Evolutionary conservation across 306 rosid species (phyloP).

Genomic region (Prunus fruticosa): DNA sequence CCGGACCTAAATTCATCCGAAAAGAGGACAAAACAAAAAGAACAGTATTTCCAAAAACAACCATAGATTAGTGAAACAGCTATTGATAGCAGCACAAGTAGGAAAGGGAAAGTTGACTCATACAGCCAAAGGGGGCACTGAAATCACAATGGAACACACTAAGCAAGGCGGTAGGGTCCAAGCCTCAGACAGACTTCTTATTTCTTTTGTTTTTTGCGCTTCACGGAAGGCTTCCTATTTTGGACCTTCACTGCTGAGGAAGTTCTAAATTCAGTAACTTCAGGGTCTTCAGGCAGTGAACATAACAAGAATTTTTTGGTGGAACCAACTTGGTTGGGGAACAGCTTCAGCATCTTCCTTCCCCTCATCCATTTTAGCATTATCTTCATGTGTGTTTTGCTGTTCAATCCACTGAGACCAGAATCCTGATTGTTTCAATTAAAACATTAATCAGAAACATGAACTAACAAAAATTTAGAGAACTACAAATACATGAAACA

Average conservation of each 20-base stretch:
- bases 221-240: constrained; percentile 27
- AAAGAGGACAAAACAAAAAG: neutral
- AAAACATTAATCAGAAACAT: neutral
- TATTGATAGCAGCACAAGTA: neutral
- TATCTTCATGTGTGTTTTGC: constrained; percentile 60
- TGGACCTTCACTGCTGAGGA: constrained; percentile 8
- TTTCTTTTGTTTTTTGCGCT: constrained; percentile 20
- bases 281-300: constrained; percentile 35
- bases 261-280: constrained; percentile 10
- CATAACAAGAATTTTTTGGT: constrained; percentile 44
- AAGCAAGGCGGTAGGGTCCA: neutral
- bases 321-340: constrained; percentile 45
- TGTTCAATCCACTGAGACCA: constrained; percentile 42
- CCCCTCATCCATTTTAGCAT: constrained; percentile 66
- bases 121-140: neutral
- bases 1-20: neutral
- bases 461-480: neutral
- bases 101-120: neutral
- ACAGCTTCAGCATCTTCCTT: constrained; percentile 48
- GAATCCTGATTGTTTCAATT: constrained; percentile 28
- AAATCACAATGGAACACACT: neutral
- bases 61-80: neutral
- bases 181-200: neutral
- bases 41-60: neutral
- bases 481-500: neutral